A percentile compares a stretch with the other conserved stretches of the same genome.
Evolutionary conservation across 768 basidiomycete genomes (phyloP).

Genomic region (Saitozyma podzolica): DNA sequence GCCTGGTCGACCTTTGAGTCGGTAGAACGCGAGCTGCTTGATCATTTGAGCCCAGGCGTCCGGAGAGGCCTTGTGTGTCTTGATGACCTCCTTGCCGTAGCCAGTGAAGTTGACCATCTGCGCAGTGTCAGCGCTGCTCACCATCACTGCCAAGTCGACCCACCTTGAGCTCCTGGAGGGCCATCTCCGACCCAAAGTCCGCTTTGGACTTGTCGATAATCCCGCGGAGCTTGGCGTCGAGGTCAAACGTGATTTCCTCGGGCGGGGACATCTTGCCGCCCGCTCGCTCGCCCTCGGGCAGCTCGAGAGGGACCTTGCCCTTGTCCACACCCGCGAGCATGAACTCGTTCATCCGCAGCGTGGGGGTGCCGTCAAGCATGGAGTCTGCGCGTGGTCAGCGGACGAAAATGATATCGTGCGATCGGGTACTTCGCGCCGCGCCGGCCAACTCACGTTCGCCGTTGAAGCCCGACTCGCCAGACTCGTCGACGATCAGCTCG

Average conservation of each 20-base stretch:
- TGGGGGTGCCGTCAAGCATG: slow-evolving; percentile 80
- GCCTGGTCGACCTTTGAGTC: slow-evolving; percentile 67
- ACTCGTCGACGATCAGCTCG: slow-evolving; percentile 89
- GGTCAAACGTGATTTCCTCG: slow-evolving; percentile 68
- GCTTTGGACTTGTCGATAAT: slow-evolving; percentile 64
- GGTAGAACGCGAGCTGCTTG: slow-evolving; percentile 93
- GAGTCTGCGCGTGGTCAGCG: slow-evolving; percentile 33
- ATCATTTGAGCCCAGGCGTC: slow-evolving; percentile 95
- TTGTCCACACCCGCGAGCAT: slow-evolving; percentile 71
- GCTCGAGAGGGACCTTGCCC: slow-evolving; percentile 74
- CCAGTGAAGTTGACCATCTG: slow-evolving; percentile 79
- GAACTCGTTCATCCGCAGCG: slow-evolving; percentile 93
- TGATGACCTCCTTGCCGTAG: slow-evolving; percentile 85
- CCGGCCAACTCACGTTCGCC: slow-evolving; percentile 79
- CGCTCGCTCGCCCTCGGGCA: slow-evolving; percentile 49
- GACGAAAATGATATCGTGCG: neutral
- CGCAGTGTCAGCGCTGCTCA: slow-evolving; percentile 3
- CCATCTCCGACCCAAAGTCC: slow-evolving; percentile 74
- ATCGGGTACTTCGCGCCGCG: neutral
- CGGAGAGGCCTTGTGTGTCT: slow-evolving; percentile 80
- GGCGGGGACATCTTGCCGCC: slow-evolving; percentile 59
- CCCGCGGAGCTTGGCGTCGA: slow-evolving; percentile 60
- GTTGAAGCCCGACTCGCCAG: slow-evolving; percentile 94
- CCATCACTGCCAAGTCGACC: slow-evolving; percentile 25
- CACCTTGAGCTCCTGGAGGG: slow-evolving; percentile 75